These are phyloP conservation scores for Acacia pycnantha DNA, from an alignment of 331 rosid genomes.

Conservation along the genomic window DNA sequence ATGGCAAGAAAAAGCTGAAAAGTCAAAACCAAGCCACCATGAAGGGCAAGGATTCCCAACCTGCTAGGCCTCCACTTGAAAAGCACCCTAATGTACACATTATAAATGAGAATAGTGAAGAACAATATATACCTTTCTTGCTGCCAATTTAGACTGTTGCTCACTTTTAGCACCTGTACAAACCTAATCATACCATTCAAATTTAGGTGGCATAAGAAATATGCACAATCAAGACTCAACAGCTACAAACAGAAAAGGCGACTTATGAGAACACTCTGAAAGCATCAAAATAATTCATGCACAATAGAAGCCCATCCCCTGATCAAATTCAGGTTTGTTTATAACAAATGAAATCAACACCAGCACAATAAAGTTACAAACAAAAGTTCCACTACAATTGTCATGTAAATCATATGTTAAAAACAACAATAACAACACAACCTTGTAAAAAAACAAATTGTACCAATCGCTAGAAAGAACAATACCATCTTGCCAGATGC, in stretches of 20 bases:
- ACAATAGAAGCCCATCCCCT: not conserved
- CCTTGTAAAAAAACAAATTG: not conserved
- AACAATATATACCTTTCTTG: constrained; percentile 70
- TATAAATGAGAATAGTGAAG: not conserved
- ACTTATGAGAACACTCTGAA: not conserved
- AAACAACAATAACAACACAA: constrained; percentile 20
- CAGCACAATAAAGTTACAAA: not conserved
- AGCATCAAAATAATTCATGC: not conserved
- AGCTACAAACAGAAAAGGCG: not conserved
- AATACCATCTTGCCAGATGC: constrained; percentile 96
- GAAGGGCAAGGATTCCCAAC: not conserved
- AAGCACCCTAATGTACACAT: constrained; percentile 1
- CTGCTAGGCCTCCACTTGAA: not conserved
- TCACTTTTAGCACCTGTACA: constrained; percentile 98
- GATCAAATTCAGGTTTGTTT: not conserved
- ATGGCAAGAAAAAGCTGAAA: not conserved
- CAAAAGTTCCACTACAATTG: not conserved
- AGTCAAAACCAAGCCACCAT: constrained; percentile 13
- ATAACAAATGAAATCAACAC: not conserved
- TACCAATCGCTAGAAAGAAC: not conserved
- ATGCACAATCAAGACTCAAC: not conserved
- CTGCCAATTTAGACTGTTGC: constrained; percentile 84
- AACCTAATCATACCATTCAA: constrained; percentile 51
- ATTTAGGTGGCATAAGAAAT: not conserved
- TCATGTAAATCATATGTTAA: not conserved